Evolutionary conservation across 495 filamentous ascomycete genomes (phyloP).

Genomic region (Aspergillus wentii): DNA sequence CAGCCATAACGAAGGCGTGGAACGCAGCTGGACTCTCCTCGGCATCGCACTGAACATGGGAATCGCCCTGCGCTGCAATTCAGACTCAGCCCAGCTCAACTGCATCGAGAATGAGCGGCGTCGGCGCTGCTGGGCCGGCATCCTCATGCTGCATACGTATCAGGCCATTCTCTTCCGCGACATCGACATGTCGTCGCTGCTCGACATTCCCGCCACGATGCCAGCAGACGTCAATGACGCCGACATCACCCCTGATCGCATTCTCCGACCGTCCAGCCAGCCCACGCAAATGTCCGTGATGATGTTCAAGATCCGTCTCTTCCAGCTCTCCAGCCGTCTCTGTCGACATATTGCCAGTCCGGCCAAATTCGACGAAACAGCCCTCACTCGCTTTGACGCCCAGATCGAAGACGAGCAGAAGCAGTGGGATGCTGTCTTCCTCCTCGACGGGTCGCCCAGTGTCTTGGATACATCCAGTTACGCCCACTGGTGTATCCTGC

Average conservation of each 20-base stretch:
- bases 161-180: constrained; percentile 3
- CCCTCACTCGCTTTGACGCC: background rate
- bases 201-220: background rate
- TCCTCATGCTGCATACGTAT: constrained; percentile 3
- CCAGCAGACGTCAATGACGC: constrained; percentile 1
- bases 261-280: constrained; percentile 1
- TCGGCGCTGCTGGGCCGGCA: constrained; percentile 3
- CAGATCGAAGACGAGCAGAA: background rate
- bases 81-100: background rate
- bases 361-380: background rate
- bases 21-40: background rate
- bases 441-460: constrained; percentile 1
- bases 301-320: constrained; percentile 2
- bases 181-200: background rate
- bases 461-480: background rate
- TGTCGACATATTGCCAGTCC: background rate
- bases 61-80: constrained; percentile 2
- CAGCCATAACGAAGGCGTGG: background rate
- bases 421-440: background rate
- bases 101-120: constrained; percentile 2
- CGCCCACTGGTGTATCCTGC: constrained; percentile 4
- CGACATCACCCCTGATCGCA: constrained; percentile 1
- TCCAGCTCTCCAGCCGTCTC: constrained; percentile 1
- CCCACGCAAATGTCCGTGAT: constrained; percentile 4
- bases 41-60: constrained; percentile 3